Conservation (phyloP, 176 grass and related monocot genomes). For the Phoenix dactylifera region DNA sequence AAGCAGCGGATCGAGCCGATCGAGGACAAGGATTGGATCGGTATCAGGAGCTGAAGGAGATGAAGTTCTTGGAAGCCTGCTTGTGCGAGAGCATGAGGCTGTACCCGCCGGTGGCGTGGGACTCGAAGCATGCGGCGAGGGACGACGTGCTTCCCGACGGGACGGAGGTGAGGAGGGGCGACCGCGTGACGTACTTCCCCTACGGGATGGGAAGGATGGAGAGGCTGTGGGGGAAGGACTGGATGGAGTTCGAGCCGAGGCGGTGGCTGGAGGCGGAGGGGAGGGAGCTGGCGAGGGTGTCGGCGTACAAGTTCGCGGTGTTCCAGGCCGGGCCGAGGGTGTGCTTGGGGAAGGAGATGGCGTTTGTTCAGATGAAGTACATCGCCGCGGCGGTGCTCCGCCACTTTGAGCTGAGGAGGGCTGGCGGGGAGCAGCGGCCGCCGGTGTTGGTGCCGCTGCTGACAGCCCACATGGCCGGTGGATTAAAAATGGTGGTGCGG, state of each 20-base stretch:
- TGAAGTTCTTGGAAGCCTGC: slow-evolving; percentile 72
- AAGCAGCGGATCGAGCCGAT: slow-evolving; percentile 13
- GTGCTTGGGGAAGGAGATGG: slow-evolving; percentile 79
- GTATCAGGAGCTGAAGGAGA: slow-evolving; percentile 25
- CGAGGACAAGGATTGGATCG: slow-evolving; percentile 14
- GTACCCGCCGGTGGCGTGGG: slow-evolving; percentile 88
- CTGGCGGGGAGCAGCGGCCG: slow-evolving; percentile 25
- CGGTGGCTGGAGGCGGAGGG: slow-evolving; percentile 7
- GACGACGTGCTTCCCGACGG: slow-evolving; percentile 76
- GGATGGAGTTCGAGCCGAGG: slow-evolving; percentile 38
- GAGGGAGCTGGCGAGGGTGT: slow-evolving; percentile 4
- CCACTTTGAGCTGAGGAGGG: slow-evolving; percentile 38
- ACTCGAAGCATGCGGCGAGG: slow-evolving; percentile 64
- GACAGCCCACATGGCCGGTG: slow-evolving; percentile 63
- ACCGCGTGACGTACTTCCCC: slow-evolving; percentile 83
- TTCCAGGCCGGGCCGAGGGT: not conserved
- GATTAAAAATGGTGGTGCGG: slow-evolving; percentile 51
- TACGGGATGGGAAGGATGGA: slow-evolving; percentile 94
- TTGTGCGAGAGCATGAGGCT: slow-evolving; percentile 84
- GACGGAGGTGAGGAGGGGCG: slow-evolving; percentile 39
- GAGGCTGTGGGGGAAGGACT: slow-evolving; percentile 59
- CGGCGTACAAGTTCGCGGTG: not conserved
- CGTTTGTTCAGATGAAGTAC: slow-evolving; percentile 85
- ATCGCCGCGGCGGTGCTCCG: slow-evolving; percentile 46
- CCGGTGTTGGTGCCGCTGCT: slow-evolving; percentile 62